Conservation (phyloP, 768 basidiomycete species). For the Russula virescens region DNA sequence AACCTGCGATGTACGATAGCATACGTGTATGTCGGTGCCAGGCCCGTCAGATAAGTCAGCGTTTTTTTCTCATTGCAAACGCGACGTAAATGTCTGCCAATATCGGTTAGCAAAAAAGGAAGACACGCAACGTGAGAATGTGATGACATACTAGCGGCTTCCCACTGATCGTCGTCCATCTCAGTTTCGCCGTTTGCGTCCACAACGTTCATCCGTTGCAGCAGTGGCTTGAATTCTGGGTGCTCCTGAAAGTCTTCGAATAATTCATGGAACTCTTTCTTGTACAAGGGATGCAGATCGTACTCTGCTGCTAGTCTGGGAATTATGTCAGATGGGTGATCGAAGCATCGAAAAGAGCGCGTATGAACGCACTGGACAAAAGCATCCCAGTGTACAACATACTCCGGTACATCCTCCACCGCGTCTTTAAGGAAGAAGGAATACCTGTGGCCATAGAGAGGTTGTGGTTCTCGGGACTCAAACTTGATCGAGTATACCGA, state of each 20-base stretch:
- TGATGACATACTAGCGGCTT: slow-evolving; percentile 84
- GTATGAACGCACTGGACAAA: slow-evolving; percentile 64
- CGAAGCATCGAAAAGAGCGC: slow-evolving; percentile 1
- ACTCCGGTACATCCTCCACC: slow-evolving; percentile 96
- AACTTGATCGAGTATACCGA: slow-evolving; percentile 86
- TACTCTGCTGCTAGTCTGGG: slow-evolving; percentile 80
- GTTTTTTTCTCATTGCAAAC: slow-evolving; percentile 88
- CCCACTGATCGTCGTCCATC: slow-evolving; percentile 96
- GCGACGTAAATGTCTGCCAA: slow-evolving; percentile 85
- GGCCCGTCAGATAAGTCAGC: slow-evolving; percentile 26
- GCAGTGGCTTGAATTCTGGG: slow-evolving; percentile 73
- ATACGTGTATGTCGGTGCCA: background rate
- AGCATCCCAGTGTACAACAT: slow-evolving; percentile 92
- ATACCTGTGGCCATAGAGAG: slow-evolving; percentile 86
- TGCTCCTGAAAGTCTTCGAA: slow-evolving; percentile 76
- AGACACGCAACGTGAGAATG: background rate
- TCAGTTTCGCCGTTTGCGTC: slow-evolving; percentile 79
- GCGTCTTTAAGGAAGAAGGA: slow-evolving; percentile 92
- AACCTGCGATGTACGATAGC: slow-evolving; percentile 12
- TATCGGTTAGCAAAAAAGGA: slow-evolving; percentile 11
- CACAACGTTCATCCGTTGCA: slow-evolving; percentile 89
- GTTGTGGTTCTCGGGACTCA: slow-evolving; percentile 55
- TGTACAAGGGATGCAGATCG: slow-evolving; percentile 66
- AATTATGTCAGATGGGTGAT: background rate
- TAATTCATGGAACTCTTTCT: slow-evolving; percentile 85